phyloP scores from a whole-genome alignment of 2,329 filamentous ascomycete genomes.

The Verruconis gallopava region DNA sequence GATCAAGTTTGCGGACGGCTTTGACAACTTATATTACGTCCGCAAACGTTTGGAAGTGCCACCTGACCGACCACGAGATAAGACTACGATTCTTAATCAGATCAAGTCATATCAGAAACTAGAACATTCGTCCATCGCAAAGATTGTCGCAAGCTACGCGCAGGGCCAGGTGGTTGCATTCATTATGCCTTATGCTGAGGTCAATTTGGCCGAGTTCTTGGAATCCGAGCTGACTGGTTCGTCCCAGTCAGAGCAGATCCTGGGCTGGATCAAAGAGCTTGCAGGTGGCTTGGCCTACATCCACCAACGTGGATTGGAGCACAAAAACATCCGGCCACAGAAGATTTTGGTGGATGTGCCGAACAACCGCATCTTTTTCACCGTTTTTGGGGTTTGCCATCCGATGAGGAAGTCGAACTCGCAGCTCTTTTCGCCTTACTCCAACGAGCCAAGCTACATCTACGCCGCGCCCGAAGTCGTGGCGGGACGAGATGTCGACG shows the following conservation, averaged over 20 bases:
- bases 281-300: slow-evolving; percentile 26
- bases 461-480: slow-evolving; percentile 27
- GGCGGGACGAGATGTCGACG: slow-evolving; percentile 17
- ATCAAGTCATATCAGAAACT: slow-evolving; percentile 25
- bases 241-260: slow-evolving; percentile 21
- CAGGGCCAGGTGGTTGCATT: slow-evolving; percentile 25
- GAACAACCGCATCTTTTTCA: slow-evolving; percentile 21
- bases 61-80: slow-evolving; percentile 12
- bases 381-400: slow-evolving; percentile 24
- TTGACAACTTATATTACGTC: slow-evolving; percentile 22
- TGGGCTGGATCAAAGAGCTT: slow-evolving; percentile 29
- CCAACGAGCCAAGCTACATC: slow-evolving; percentile 18
- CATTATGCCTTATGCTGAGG: slow-evolving; percentile 21
- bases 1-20: slow-evolving; percentile 22
- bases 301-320: slow-evolving; percentile 22
- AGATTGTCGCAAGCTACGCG: slow-evolving; percentile 25
- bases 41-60: slow-evolving; percentile 21
- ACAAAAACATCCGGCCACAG: slow-evolving; percentile 24
- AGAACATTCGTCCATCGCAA: slow-evolving; percentile 27
- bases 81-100: slow-evolving; percentile 22
- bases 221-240: slow-evolving; percentile 19
- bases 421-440: slow-evolving; percentile 19
- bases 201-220: slow-evolving; percentile 26
- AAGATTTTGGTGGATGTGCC: slow-evolving; percentile 19
- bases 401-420: slow-evolving; percentile 15